These are phyloP conservation scores for Mycena polygramma DNA, from an alignment of 768 basidiomycete genomes.

Conservation along the genomic window DNA sequence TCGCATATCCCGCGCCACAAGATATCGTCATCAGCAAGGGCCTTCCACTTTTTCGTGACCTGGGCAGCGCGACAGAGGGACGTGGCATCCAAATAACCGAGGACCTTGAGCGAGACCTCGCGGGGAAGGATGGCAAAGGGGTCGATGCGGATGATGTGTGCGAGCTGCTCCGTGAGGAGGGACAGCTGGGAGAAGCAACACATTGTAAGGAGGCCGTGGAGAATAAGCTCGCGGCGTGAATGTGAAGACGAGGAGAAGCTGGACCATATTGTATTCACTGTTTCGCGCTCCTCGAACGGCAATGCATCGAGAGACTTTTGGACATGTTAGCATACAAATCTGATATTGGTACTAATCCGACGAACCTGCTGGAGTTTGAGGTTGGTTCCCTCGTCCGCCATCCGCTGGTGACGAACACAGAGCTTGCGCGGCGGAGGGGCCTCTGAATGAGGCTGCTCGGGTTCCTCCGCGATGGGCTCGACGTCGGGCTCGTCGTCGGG, in stretches of 20 bases:
- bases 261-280: constrained; percentile 94
- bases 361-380: constrained; percentile 90
- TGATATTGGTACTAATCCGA: constrained; percentile 20
- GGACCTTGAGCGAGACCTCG: constrained; percentile 89
- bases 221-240: constrained; percentile 90
- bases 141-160: constrained; percentile 94
- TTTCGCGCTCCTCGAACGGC: constrained; percentile 86
- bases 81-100: constrained; percentile 91
- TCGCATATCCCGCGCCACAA: constrained; percentile 98
- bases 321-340: constrained; percentile 7
- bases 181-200: constrained; percentile 99
- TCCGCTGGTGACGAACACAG: constrained; percentile 93
- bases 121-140: constrained; percentile 92
- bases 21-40: constrained; percentile 93
- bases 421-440: constrained; percentile 76
- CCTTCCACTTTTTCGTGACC: constrained; percentile 87
- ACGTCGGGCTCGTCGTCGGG: constrained; percentile 33
- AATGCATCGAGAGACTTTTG: constrained; percentile 91
- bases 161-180: constrained; percentile 92
- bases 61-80: constrained; percentile 95
- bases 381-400: constrained; percentile 96
- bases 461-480: constrained; percentile 25
- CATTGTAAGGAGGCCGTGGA: constrained; percentile 98
- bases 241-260: constrained; percentile 96
- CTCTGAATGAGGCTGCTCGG: constrained; percentile 45